Evolutionary conservation across 148 eudicot genomes (phyloP).

Genomic region (Talinum fruticosum): DNA sequence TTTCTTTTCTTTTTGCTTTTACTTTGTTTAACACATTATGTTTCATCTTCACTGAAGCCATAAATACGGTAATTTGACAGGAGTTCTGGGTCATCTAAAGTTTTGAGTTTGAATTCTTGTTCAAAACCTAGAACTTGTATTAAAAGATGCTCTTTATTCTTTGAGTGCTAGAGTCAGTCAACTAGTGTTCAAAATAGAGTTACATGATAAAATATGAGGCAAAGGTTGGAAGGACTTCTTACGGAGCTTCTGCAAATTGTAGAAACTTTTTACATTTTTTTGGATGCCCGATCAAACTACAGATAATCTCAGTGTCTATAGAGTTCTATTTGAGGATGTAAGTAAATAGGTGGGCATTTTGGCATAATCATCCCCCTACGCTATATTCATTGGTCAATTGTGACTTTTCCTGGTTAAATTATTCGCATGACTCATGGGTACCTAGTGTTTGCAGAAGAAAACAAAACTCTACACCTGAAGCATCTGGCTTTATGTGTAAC

Average conservation of each 20-base stretch:
- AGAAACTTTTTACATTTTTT: too few species aligned
- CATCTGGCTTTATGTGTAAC: not conserved
- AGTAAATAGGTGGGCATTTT: not conserved
- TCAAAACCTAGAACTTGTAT: not conserved
- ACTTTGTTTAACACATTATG: too few species aligned
- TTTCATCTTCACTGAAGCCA: too few species aligned
- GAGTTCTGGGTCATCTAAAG: not conserved
- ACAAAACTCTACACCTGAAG: not conserved
- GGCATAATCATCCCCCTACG: not conserved
- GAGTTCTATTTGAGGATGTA: not conserved
- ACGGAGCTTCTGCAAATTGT: too few species aligned
- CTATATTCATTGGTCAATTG: not conserved
- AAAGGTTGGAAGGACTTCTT: conserved; percentile 14
- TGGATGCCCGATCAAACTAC: too few species aligned
- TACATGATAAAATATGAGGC: conserved; percentile 2
- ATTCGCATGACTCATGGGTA: not conserved
- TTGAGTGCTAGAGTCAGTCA: too few species aligned
- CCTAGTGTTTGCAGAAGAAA: not conserved
- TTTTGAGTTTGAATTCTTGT: not conserved
- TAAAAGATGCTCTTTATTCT: conserved; percentile 1
- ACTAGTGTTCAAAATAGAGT: not conserved
- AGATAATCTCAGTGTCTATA: not conserved
- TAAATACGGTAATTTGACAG: not conserved
- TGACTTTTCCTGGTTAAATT: not conserved
- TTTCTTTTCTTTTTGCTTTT: too few species aligned